Percentiles rank a stretch among this genome's conserved stretches.
Conservation (phyloP, 257 asterid genomes). For the Ligustrum vulgare region DNA sequence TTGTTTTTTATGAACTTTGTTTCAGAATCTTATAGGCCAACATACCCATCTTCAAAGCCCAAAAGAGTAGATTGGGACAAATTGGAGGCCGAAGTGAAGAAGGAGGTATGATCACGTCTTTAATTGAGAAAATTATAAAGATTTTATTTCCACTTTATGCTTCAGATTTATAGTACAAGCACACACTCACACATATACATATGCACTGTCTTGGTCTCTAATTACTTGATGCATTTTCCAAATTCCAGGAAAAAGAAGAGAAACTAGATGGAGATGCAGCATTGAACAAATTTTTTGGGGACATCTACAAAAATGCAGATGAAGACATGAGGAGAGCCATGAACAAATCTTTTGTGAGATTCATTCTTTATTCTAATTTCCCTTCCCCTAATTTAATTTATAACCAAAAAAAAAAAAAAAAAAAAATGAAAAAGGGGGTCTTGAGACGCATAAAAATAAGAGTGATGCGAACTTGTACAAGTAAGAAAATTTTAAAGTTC, state of each 20-base stretch:
- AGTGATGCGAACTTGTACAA: too few relatives aligned
- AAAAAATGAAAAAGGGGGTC: too few relatives aligned
- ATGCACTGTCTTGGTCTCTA: neutral
- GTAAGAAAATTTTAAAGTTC: neutral
- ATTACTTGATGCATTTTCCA: neutral
- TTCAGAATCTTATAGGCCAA: slow-evolving; percentile 57
- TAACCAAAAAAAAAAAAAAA: neutral
- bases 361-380: neutral
- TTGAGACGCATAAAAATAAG: too few relatives aligned
- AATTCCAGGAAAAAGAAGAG: slow-evolving; percentile 85
- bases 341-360: slow-evolving; percentile 95
- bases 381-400: neutral
- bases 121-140: neutral
- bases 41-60: slow-evolving; percentile 85
- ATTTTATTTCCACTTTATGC: neutral
- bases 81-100: slow-evolving; percentile 82
- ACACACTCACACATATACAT: neutral
- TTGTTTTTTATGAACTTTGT: slow-evolving; percentile 15
- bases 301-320: slow-evolving; percentile 81
- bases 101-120: slow-evolving; percentile 52
- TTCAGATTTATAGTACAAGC: neutral
- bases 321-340: slow-evolving; percentile 97
- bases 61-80: slow-evolving; percentile 85
- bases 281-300: slow-evolving; percentile 85
- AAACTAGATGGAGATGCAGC: slow-evolving; percentile 98